phyloP scores from a whole-genome alignment of 163 green algal species.

The Chlamydomonas reinhardtii region DNA sequence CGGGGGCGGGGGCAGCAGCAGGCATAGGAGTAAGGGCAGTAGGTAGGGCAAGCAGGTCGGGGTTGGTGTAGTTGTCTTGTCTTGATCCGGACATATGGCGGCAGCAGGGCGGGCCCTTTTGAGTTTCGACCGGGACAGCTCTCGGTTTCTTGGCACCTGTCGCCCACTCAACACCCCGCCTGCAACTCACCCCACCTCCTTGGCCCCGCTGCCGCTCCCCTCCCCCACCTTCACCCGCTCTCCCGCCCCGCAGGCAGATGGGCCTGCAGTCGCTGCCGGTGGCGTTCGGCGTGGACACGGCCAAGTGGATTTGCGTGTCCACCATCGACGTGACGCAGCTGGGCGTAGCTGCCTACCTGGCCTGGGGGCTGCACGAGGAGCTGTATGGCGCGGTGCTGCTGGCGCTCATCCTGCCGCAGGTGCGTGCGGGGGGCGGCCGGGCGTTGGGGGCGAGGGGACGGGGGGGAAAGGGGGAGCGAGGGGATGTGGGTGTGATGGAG shows the following conservation, averaged over 20 bases:
- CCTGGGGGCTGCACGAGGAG: conserved; percentile 83
- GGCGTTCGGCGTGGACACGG: conserved; percentile 95
- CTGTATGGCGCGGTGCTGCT: conserved; percentile 92
- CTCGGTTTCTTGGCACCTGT: no score
- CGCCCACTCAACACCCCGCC: no score
- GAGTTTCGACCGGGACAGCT: no score
- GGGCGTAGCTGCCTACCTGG: conserved; percentile 88
- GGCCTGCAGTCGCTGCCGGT: conserved; percentile 96
- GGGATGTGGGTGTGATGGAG: neutral
- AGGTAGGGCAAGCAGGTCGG: no score
- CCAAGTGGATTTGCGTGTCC: conserved; percentile 97
- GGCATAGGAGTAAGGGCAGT: no score
- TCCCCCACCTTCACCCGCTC: neutral
- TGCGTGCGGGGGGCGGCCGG: conserved; percentile 30
- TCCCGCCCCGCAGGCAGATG: conserved; percentile 78
- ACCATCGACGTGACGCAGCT: conserved; percentile 94
- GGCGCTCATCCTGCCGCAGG: conserved; percentile 95
- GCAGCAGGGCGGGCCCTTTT: no score
- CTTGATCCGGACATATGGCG: no score
- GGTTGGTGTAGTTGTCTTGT: no score
- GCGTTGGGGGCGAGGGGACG: neutral
- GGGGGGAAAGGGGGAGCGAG: neutral
- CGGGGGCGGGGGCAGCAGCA: no score
- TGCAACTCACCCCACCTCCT: neutral
- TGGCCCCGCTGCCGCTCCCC: neutral